Conservation (phyloP, 108 stramenopile species). For the Chaetoceros muelleri region DNA sequence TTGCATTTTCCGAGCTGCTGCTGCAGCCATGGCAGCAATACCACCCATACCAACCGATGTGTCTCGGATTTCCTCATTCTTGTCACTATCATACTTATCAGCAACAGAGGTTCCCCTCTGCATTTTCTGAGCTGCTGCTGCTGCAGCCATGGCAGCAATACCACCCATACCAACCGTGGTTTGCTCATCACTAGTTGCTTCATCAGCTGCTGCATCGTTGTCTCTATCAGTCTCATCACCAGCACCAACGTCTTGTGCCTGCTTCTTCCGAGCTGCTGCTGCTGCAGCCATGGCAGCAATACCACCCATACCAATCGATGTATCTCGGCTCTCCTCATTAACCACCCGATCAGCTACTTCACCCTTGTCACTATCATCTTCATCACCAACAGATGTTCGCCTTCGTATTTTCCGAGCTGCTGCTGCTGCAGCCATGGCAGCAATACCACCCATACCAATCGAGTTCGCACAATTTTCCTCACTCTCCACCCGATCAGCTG, state of each 20-base stretch:
- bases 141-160: neutral
- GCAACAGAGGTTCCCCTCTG: neutral
- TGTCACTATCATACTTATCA: neutral
- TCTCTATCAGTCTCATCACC: neutral
- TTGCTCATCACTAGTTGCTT: neutral
- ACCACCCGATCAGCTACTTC: neutral
- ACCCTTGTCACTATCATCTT: neutral
- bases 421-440: neutral
- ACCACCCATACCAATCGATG: neutral
- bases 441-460: neutral
- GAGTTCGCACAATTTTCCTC: neutral
- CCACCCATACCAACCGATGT: neutral
- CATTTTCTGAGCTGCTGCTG: slow-evolving; percentile 4
- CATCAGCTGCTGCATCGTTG: neutral
- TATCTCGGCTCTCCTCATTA: neutral
- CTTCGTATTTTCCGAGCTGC: neutral
- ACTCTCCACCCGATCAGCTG: neutral
- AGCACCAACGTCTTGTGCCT: neutral
- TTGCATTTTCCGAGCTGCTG: slow-evolving; percentile 1
- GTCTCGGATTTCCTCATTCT: neutral
- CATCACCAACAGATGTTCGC: neutral
- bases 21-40: slow-evolving; percentile 5
- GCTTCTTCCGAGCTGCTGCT: neutral
- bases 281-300: slow-evolving; percentile 2
- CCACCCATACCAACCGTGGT: neutral